A percentile compares a stretch with the other conserved stretches of the same genome.
Conservation (phyloP, 805 yeast genomes). For the Myxozyma kluyveri region DNA sequence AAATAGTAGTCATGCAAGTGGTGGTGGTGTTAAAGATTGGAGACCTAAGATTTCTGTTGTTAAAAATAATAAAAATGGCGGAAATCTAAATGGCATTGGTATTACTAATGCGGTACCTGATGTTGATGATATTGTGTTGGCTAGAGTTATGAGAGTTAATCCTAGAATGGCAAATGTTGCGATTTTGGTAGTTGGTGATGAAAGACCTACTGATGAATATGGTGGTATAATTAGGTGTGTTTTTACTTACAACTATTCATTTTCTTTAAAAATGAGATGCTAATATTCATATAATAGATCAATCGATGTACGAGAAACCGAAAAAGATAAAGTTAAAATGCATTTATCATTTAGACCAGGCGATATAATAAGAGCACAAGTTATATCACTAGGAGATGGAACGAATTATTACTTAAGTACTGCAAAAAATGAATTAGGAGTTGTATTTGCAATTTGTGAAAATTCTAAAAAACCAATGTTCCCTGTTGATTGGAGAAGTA, state of each 20-base stretch:
- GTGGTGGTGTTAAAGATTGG: constrained; percentile 18
- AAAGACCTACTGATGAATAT: constrained; percentile 28
- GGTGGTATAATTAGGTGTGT: constrained; percentile 32
- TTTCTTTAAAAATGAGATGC: neutral
- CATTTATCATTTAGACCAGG: constrained; percentile 84
- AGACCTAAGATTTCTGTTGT: constrained; percentile 36
- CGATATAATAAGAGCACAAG: constrained; percentile 78
- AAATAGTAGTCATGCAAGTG: too few species aligned
- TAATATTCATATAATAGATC: constrained; percentile 1
- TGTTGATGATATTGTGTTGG: constrained; percentile 80
- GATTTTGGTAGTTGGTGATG: constrained; percentile 63
- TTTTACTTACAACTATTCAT: too few species aligned
- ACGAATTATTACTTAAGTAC: constrained; percentile 84
- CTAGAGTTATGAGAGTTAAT: constrained; percentile 65
- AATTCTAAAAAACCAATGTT: constrained; percentile 73
- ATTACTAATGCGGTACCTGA: constrained; percentile 52
- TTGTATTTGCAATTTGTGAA: constrained; percentile 75
- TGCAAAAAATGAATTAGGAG: constrained; percentile 89
- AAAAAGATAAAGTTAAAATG: constrained; percentile 80
- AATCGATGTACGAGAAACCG: constrained; percentile 81
- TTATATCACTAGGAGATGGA: constrained; percentile 88
- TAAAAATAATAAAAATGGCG: constrained; percentile 26
- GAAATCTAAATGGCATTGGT: constrained; percentile 19
- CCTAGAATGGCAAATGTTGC: constrained; percentile 74
- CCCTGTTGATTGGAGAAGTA: constrained; percentile 93